A percentile compares a stretch with the other conserved stretches of the same genome.
Conservation (phyloP, 495 filamentous ascomycete species). For the Delitschia confertaspora region DNA sequence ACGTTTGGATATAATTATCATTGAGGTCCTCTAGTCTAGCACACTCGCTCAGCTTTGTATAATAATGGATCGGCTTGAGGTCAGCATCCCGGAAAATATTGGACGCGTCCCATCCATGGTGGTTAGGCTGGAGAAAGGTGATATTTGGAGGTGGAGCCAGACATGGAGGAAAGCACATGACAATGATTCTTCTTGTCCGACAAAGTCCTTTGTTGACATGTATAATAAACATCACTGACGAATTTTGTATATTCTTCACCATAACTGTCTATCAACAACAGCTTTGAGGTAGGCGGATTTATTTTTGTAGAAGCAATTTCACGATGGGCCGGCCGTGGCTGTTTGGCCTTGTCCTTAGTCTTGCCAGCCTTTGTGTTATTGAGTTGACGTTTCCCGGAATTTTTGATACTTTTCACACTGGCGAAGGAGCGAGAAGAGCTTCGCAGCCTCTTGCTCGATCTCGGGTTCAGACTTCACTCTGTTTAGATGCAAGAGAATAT, state of each 20-base stretch:
- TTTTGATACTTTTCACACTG: slow-evolving; percentile 51
- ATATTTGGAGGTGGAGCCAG: slow-evolving; percentile 1
- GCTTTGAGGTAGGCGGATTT: background rate
- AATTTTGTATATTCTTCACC: no score
- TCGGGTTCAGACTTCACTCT: slow-evolving; percentile 18
- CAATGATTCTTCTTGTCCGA: slow-evolving; percentile 3
- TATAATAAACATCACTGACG: no score
- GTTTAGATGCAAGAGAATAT: slow-evolving; percentile 5
- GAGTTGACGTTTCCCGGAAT: slow-evolving; percentile 55
- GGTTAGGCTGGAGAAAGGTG: no score
- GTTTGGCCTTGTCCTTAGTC: background rate
- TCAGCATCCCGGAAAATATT: no score
- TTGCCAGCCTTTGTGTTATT: slow-evolving; percentile 36
- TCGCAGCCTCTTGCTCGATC: slow-evolving; percentile 24
- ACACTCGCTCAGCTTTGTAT: slow-evolving; percentile 18
- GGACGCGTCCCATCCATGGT: no score
- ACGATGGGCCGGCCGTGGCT: background rate
- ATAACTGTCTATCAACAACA: slow-evolving; percentile 7
- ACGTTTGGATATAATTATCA: slow-evolving; percentile 18
- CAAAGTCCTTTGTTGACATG: slow-evolving; percentile 15
- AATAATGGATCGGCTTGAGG: slow-evolving; percentile 24
- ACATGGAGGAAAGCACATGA: slow-evolving; percentile 8
- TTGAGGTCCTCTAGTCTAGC: slow-evolving; percentile 17
- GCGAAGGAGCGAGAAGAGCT: slow-evolving; percentile 24
- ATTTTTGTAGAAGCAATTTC: background rate